Conservation (phyloP, 1,284 basidiomycete species). For the Moniliella sp. region DNA sequence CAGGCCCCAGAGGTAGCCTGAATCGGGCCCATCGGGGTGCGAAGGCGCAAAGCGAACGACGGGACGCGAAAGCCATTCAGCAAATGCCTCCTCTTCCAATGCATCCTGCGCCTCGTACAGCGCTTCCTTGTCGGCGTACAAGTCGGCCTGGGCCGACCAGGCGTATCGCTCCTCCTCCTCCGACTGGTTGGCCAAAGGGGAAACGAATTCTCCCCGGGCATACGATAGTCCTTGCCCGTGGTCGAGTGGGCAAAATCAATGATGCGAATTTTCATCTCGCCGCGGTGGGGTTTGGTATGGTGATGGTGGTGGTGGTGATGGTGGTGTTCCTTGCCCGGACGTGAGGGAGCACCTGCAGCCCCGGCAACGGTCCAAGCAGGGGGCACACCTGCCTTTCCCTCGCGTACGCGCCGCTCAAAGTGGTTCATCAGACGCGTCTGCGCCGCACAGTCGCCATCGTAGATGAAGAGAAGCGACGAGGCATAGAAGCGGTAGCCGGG, state of each 20-base stretch:
- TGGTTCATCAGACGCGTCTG: slow-evolving; percentile 43
- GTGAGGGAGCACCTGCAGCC: background rate
- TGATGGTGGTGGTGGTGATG: background rate
- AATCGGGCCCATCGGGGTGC: slow-evolving; percentile 65
- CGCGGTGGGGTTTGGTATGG: slow-evolving; percentile 29
- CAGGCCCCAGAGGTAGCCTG: slow-evolving; percentile 77
- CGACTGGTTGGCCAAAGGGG: slow-evolving; percentile 4
- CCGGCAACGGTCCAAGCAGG: background rate
- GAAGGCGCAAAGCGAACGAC: slow-evolving; percentile 57
- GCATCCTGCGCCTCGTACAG: background rate
- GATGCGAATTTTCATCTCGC: slow-evolving; percentile 80
- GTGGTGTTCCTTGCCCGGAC: background rate
- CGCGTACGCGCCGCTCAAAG: slow-evolving; percentile 11
- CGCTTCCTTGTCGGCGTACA: background rate
- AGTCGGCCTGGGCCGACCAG: background rate
- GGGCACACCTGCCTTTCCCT: slow-evolving; percentile 7
- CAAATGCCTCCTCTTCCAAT: slow-evolving; percentile 26
- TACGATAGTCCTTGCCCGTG: slow-evolving; percentile 71
- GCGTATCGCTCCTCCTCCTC: slow-evolving; percentile 7
- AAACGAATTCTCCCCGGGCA: slow-evolving; percentile 24
- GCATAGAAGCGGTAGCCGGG: slow-evolving; percentile 93
- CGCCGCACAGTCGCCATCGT: slow-evolving; percentile 73
- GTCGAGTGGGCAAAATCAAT: slow-evolving; percentile 98
- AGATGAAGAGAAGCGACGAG: slow-evolving; percentile 84
- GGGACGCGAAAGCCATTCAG: slow-evolving; percentile 8